Base-by-base conservation (phyloP, 2,329 filamentous ascomycete genomes). In the Paraconiothyrium brasiliense region DNA sequence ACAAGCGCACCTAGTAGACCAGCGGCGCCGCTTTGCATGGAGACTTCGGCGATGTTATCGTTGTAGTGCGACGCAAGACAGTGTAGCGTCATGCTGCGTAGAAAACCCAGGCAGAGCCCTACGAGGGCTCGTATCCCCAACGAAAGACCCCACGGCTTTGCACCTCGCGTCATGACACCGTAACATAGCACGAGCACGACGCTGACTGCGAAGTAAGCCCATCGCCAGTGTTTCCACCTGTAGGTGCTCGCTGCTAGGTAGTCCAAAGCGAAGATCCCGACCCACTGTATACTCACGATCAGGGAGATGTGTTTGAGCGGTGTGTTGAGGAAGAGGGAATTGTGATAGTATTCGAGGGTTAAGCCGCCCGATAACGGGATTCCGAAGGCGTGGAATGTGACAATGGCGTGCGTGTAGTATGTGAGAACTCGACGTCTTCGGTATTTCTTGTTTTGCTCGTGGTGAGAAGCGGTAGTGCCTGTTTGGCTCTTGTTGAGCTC, bases 31-130 rank as follows among this genome's bases (percentile, higher is more conserved):
- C 76, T 72, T 10, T 77, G 75, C 39, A 76, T 70, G 3, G 76
- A 78, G 43, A 77, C 77, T 3, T 79, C 66, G 1, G 78, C 73
- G 3, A 72, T 30, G 13, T 74, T 60, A 39, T 66, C 59, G 24
- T 55, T 61, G 51, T 71, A 75, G 43, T 75, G 73, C 2, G 58
- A 60, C 1, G 66, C 67, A 1, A 74, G 62, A 4, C 61, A 61
- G 1, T 68, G 50, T 9, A 60, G 65, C 4, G 63, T 61, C 0
- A 68, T 9, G 1, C 65, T 61, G 1, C 58, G 54, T 22, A 74
- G 44, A 0, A 63, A 51, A 0, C 74, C 73, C 1, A 75, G 51
- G 1, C 59, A 60, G 4, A 48, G 14, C 0, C 73, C 73, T 3
- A 68, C 34, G 0, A 69, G 43, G 1, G 59, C 47, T 35, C 70